phyloP scores from a whole-genome alignment of 2,329 filamentous ascomycete species.

The Neofusicoccum umdonicola region DNA sequence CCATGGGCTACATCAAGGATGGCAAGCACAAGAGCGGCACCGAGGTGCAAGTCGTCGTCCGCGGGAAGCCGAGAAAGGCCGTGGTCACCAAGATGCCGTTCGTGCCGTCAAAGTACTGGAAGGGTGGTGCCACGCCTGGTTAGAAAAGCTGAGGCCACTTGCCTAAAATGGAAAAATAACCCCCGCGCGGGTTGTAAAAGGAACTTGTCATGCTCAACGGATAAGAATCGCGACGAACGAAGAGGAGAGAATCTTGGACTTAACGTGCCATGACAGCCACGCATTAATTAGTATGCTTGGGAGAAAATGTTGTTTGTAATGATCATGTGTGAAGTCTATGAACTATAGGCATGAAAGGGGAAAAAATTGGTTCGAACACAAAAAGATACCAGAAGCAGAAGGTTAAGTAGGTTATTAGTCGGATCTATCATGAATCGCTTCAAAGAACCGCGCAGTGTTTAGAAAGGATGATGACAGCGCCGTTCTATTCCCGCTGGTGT shows the following conservation, averaged over 20 bases:
- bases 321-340: neutral
- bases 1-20: slow-evolving; percentile 88
- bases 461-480: neutral
- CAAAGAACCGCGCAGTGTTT: neutral
- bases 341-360: neutral
- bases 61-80: slow-evolving; percentile 73
- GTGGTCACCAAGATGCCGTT: slow-evolving; percentile 88
- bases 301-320: neutral
- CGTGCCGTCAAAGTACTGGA: slow-evolving; percentile 74
- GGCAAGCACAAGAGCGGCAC: slow-evolving; percentile 82
- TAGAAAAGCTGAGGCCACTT: neutral
- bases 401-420: neutral
- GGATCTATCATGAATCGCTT: slow-evolving; percentile 8
- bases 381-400: neutral
- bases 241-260: neutral
- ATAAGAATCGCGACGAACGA: neutral
- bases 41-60: slow-evolving; percentile 72
- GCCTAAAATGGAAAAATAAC: neutral
- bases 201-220: neutral
- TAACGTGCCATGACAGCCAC: neutral
- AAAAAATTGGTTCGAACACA: neutral
- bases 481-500: neutral
- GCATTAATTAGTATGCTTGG: neutral
- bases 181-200: neutral
- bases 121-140: slow-evolving; percentile 21